Evolutionary conservation across 2,329 filamentous ascomycete genomes (phyloP), one percentile per base, ranked within the genome.

Genomic region (Diplodia corticola): DNA sequence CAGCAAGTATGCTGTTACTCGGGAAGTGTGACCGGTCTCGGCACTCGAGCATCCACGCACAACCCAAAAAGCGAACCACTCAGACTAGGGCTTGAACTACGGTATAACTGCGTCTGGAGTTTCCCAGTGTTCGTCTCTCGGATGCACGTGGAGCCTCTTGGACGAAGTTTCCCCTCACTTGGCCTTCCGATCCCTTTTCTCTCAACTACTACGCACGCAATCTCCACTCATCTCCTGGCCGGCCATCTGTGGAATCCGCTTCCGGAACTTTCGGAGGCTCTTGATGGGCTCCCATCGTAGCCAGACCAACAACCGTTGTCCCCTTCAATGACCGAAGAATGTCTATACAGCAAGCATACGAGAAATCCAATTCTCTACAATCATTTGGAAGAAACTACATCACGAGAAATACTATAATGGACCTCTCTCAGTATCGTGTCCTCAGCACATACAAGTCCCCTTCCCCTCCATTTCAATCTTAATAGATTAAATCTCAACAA

Each of bases 1-100:
- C 40, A 67, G 65, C 51, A 67, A 67, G 37, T 67, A 67, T 10
- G 65, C 65, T 17, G 64, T 66, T 2, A 49, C 63, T 2, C 46
- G 63, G 17, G 63, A 64, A n/a, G 51, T 64, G 5, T 64, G 26
- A 64, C 4, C 4, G 17, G 9, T 22, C 10, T n/a, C 5, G 40
- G n/a, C 9, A 44, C n/a, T n/a, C 20, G 40, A n/a, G 5, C 17
- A 44, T n/a, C 33, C 3, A 44, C 5, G 17, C 6, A n/a, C 9
- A 35, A 20, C 7, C 40, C n/a, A n/a, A n/a, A 20, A 4, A 7
- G 2, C n/a, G 40, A 44, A 20, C 9, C n/a, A 20, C 10, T 20
- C 3, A n/a, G n/a, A 9, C 40, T 20, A 20, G 40, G 17, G 40
- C 7, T 20, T 10, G 2, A 44, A 44, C 3, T 20, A 20, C n/a